These are phyloP conservation scores for Nicotiana otophora DNA, from an alignment of 257 asterid genomes.

Conservation along the genomic window DNA sequence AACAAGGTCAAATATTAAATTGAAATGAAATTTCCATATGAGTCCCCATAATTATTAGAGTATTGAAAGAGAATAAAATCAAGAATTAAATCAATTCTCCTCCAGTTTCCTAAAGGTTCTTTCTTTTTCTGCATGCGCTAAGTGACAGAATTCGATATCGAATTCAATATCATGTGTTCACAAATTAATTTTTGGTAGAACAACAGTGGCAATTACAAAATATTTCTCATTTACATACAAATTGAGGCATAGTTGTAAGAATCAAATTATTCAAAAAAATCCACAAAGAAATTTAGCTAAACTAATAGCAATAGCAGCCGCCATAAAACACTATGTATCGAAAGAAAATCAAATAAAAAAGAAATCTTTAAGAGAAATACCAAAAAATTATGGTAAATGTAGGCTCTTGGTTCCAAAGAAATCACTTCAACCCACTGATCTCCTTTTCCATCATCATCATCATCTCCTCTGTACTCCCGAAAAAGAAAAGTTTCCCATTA, in stretches of 20 bases:
- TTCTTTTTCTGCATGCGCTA: not conserved
- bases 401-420: conserved; percentile 98
- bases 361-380: conserved; percentile 25
- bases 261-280: not conserved
- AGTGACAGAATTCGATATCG: not conserved
- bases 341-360: not conserved
- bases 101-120: not conserved
- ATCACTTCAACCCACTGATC: conserved; percentile 94
- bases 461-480: conserved; percentile 34
- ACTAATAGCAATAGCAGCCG: not conserved
- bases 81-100: not conserved
- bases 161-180: not conserved
- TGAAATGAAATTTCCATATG: not conserved
- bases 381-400: conserved; percentile 75
- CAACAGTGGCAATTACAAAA: not conserved
- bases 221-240: not conserved
- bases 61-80: not conserved
- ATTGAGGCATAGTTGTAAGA: not conserved
- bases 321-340: not conserved
- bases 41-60: not conserved
- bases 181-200: not conserved
- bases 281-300: not conserved
- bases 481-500: not conserved
- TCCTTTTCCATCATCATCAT: conserved; percentile 45
- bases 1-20: not conserved